A percentile compares a stretch with the other conserved stretches of the same genome.
phyloP scores from a whole-genome alignment of 1,284 basidiomycete genomes.

The Golubevia sp. region DNA sequence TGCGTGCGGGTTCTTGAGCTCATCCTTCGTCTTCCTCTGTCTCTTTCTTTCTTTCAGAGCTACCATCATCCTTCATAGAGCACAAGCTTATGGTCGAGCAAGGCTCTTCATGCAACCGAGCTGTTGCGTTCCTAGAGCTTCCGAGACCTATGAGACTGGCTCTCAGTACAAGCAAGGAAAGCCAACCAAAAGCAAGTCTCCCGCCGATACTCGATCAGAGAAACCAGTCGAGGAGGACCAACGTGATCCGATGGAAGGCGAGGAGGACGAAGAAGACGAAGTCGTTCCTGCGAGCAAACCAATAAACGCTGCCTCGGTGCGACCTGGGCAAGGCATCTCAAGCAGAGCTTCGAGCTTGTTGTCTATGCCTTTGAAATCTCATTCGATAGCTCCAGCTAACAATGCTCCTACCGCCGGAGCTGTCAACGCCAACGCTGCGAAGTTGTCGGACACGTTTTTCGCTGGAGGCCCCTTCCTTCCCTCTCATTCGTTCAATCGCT shows the following conservation, averaged over 20 bases:
- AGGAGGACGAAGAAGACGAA: not conserved
- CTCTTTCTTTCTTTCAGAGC: not conserved
- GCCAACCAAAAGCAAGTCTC: not conserved
- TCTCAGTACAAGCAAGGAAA: not conserved
- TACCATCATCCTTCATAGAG: conserved; percentile 41
- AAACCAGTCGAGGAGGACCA: not conserved
- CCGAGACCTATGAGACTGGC: not conserved
- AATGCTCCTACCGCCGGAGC: too few species aligned
- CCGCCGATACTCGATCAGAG: not conserved
- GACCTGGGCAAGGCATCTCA: not conserved
- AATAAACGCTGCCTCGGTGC: not conserved
- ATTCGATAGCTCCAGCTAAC: not conserved
- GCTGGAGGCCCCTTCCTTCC: conserved; percentile 41
- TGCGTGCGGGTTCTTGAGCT: too few species aligned
- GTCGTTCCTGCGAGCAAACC: not conserved
- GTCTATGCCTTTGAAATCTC: not conserved
- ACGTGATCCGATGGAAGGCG: not conserved
- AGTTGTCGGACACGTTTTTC: conserved; percentile 9
- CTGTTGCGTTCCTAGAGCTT: conserved; percentile 33
- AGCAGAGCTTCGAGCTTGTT: not conserved
- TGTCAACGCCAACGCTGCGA: not conserved
- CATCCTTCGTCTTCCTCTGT: not conserved
- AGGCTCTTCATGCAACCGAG: conserved; percentile 41
- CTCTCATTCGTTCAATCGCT: conserved; percentile 29
- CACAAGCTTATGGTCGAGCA: conserved; percentile 45